A percentile compares a stretch with the other conserved stretches of the same genome.
Conservation (phyloP, 768 basidiomycete genomes). For the Arthromyces matolae region DNA sequence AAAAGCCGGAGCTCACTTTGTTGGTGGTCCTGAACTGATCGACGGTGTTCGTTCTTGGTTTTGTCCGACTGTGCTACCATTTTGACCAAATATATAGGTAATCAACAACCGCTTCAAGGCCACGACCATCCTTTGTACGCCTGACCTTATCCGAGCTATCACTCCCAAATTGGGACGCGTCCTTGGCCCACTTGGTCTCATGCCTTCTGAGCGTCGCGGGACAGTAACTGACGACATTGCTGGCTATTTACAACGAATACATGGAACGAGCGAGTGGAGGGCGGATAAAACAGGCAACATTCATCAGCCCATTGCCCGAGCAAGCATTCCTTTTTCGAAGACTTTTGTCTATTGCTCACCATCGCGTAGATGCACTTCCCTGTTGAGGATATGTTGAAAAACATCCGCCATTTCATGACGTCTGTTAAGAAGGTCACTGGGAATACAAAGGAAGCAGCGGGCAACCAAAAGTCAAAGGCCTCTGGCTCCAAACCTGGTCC, state of each 20-base stretch:
- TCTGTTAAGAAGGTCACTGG: slow-evolving; percentile 75
- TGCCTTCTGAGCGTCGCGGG: slow-evolving; percentile 93
- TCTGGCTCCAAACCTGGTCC: slow-evolving; percentile 47
- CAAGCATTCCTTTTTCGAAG: slow-evolving; percentile 28
- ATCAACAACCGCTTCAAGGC: slow-evolving; percentile 70
- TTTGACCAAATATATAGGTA: slow-evolving; percentile 48
- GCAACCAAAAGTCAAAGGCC: slow-evolving; percentile 33
- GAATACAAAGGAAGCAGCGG: slow-evolving; percentile 54
- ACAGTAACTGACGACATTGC: slow-evolving; percentile 90
- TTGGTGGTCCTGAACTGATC: slow-evolving; percentile 87
- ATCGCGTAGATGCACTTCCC: slow-evolving; percentile 66
- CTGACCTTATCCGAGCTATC: slow-evolving; percentile 73
- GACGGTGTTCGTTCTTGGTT: slow-evolving; percentile 61
- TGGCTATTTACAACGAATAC: slow-evolving; percentile 73
- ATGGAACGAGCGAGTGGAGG: slow-evolving; percentile 89
- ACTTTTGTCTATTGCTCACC: slow-evolving; percentile 1
- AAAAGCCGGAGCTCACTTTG: slow-evolving; percentile 83
- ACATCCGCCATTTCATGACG: slow-evolving; percentile 71
- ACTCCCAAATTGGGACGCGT: slow-evolving; percentile 74
- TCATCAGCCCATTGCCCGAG: slow-evolving; percentile 75
- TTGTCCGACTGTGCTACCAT: slow-evolving; percentile 3
- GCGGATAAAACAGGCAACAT: slow-evolving; percentile 86
- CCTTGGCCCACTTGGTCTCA: slow-evolving; percentile 86
- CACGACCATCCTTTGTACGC: slow-evolving; percentile 81
- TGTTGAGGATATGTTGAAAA: slow-evolving; percentile 70